Percentiles rank a stretch among this genome's conserved stretches.
Evolutionary conservation across 768 basidiomycete genomes (phyloP).

Genomic region (Psilocybe sp.): DNA sequence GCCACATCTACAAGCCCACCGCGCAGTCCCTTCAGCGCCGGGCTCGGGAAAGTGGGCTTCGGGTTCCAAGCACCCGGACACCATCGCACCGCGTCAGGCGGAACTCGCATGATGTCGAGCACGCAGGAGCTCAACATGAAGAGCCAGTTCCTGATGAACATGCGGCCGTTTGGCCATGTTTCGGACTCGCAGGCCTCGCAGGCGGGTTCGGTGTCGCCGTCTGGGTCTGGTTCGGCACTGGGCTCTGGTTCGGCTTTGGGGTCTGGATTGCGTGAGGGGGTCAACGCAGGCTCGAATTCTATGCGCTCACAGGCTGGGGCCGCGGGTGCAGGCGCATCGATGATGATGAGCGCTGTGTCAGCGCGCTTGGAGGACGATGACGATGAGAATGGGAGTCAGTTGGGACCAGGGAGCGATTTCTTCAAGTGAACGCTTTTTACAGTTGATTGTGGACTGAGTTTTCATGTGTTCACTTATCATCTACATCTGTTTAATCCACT

Average conservation of each 20-base stretch:
- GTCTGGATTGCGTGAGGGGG: no score
- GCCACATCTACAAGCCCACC: neutral
- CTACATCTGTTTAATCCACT: neutral
- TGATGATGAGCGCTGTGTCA: neutral
- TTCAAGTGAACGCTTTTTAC: conserved; percentile 14
- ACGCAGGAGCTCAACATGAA: conserved; percentile 41
- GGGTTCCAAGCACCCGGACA: conserved; percentile 3
- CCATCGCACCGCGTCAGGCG: neutral
- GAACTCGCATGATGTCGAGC: conserved; percentile 30
- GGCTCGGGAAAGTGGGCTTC: conserved; percentile 2
- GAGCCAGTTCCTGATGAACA: conserved; percentile 30
- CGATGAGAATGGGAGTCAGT: conserved; percentile 18
- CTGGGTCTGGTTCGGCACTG: conserved; percentile 1
- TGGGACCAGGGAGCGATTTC: conserved; percentile 26
- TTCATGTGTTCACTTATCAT: no score
- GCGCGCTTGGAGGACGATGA: conserved; percentile 5
- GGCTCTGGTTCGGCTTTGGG: neutral
- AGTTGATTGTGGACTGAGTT: no score
- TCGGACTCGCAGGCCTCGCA: conserved; percentile 7
- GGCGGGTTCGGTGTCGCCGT: neutral
- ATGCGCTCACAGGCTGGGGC: neutral
- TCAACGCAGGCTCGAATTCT: neutral
- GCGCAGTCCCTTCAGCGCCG: neutral
- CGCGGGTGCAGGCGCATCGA: neutral
- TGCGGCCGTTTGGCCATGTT: conserved; percentile 13